Evolutionary conservation across 225 moss, liverwort and hornwort genomes (phyloP), one percentile per base, ranked within the genome.

Genomic region (Pleurozium schreberi): DNA sequence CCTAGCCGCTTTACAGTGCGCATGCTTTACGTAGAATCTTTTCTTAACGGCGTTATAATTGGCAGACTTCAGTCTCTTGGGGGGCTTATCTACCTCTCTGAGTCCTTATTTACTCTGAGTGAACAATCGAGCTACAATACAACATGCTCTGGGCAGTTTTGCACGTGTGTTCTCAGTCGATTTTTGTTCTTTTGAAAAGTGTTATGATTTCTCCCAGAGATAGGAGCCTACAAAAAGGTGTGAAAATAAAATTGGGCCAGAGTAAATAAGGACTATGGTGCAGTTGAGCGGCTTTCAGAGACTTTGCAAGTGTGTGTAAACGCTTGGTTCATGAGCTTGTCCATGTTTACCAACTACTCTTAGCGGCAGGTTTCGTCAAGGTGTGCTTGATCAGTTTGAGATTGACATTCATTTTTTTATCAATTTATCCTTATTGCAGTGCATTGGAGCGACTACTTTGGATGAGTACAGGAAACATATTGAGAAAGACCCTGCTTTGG

Each of bases 381-480:
- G 49, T 78, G 34, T 77, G 43, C 82, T 79, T 67, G 45, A 60
- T 42, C 57, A 52, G 77, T 42, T 69, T 19, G 59, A 71, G 28
- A 36, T 47, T 90, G 83, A 83, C 73, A 65, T 73, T 82, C 57
- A 13, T 88, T 22, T 73, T n/a, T 31, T 58, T 84, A 58, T 86
- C 27, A 58, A 80, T 57, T 49, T 47, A 33, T 80, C 42, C 57
- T 85, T 74, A 50, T 83, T 83, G 82, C 92, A 98, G 98, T 98
- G 98, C 85, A 98, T 98, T 81, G 98, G 98, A 92, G 98, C 98
- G 67, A 98, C 98, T 42, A 98, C 98, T 71, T 93, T 98, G 84
- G 98, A 98, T 88, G 98, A 98, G 90, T 98, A 98, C 83, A 93
- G 98, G 91, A 98, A 98, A 82, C 98, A 98, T 64, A 98, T 98